Evolutionary conservation across 2,329 filamentous ascomycete genomes (phyloP).

Genomic region (Fusarium paranaense): DNA sequence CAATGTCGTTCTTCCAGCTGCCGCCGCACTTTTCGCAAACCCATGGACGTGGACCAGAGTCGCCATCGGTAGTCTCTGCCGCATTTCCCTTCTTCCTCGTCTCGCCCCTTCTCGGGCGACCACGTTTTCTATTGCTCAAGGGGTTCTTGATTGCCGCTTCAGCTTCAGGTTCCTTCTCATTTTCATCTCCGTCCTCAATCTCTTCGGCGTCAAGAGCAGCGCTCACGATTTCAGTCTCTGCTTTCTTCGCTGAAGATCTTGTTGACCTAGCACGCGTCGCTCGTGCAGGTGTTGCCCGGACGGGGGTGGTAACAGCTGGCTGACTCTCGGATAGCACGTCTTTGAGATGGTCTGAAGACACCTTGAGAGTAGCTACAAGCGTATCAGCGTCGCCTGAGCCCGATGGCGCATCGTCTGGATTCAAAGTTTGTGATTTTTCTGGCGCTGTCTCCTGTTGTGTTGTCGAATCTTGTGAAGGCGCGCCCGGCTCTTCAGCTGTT

Average conservation of each 20-base stretch:
- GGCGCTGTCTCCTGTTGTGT: not conserved
- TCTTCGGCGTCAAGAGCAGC: constrained; percentile 1
- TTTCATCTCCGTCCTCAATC: not conserved
- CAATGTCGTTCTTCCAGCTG: constrained; percentile 68
- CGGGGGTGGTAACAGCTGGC: constrained; percentile 7
- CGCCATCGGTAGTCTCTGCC: constrained; percentile 19
- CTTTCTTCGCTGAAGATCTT: constrained; percentile 26
- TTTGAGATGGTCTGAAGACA: constrained; percentile 15
- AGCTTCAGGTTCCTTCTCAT: not conserved
- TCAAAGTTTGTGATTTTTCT: not conserved
- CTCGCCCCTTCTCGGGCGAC: constrained; percentile 34
- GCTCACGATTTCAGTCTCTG: not conserved
- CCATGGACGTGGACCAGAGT: constrained; percentile 48
- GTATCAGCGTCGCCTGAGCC: not conserved
- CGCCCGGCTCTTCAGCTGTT: not conserved
- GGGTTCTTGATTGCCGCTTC: constrained; percentile 1
- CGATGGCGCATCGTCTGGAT: not conserved
- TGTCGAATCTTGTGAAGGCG: not conserved
- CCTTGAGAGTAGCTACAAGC: constrained; percentile 24
- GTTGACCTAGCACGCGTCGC: constrained; percentile 15
- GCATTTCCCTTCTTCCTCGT: constrained; percentile 17
- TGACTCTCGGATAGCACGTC: not conserved
- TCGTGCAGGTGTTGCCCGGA: constrained; percentile 21
- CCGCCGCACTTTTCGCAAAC: constrained; percentile 65
- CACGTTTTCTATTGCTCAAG: constrained; percentile 43